Conservation (phyloP, 768 basidiomycete genomes). For the Cyclocybe aegerita region DNA sequence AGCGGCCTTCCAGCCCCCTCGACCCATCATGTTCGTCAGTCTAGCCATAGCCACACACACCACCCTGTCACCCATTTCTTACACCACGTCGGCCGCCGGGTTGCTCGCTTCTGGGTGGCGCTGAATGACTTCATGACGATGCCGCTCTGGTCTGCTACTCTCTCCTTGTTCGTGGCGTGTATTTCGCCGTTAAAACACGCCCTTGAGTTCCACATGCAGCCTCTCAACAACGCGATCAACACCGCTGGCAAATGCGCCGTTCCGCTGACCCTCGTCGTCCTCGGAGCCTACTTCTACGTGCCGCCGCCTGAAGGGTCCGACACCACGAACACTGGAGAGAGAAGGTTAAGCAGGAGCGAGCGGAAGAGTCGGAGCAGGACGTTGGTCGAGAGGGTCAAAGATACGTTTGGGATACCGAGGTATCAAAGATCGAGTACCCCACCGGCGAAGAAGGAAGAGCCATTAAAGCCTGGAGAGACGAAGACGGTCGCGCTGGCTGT, state of each 20-base stretch:
- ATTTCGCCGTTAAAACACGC: constrained; percentile 71
- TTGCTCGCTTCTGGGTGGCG: constrained; percentile 31
- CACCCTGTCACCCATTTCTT: constrained; percentile 2
- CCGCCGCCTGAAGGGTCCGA: constrained; percentile 25
- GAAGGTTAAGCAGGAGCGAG: constrained; percentile 1
- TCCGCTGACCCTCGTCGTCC: constrained; percentile 86
- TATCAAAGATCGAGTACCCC: too few species aligned
- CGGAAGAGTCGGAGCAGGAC: background rate
- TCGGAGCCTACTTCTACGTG: constrained; percentile 88
- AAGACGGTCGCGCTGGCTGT: constrained; percentile 81
- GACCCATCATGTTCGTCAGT: background rate
- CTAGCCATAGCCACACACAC: background rate
- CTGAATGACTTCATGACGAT: constrained; percentile 83
- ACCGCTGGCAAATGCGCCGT: constrained; percentile 77
- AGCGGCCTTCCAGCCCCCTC: background rate
- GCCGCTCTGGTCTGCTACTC: constrained; percentile 78
- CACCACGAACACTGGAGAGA: background rate
- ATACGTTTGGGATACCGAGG: constrained; percentile 1
- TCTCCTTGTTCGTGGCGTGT: constrained; percentile 76
- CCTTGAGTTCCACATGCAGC: constrained; percentile 61
- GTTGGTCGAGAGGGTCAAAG: background rate
- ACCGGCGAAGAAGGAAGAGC: too few species aligned
- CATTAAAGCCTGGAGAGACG: constrained; percentile 65
- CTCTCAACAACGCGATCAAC: constrained; percentile 66
- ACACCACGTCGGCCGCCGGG: constrained; percentile 11